Conservation (phyloP, 2,329 filamentous ascomycete genomes). For the Escovopsis weberi region DNA sequence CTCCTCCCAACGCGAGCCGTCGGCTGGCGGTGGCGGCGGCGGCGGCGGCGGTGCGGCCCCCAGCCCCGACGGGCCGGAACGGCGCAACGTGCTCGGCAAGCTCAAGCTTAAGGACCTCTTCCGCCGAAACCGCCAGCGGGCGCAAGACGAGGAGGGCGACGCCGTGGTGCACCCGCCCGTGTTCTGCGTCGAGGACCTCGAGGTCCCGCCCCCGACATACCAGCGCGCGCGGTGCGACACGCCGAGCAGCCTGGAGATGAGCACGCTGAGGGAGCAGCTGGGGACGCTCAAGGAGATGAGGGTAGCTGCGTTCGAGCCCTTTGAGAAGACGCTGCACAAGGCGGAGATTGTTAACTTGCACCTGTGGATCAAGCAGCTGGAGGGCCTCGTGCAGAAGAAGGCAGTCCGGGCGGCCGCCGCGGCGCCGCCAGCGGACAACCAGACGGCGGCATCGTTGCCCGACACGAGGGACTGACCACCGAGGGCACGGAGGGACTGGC, state of each 20-base stretch:
- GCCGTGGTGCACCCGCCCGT: constrained; percentile 3
- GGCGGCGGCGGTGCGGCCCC: constrained; percentile 9
- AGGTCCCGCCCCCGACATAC: constrained; percentile 7
- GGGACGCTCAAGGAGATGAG: constrained; percentile 1
- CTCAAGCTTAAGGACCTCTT: background rate
- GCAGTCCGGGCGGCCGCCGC: background rate
- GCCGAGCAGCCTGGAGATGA: constrained; percentile 1
- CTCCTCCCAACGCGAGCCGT: constrained; percentile 2
- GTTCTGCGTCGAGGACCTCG: constrained; percentile 5
- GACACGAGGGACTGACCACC: too few species aligned
- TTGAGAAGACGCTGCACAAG: constrained; percentile 3
- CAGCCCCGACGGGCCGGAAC: constrained; percentile 9
- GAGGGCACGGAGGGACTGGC: too few species aligned
- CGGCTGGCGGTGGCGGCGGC: constrained; percentile 11
- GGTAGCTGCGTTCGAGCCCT: background rate
- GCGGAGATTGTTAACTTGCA: constrained; percentile 5
- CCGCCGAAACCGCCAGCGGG: background rate
- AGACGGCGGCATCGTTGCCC: too few species aligned
- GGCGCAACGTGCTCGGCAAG: constrained; percentile 5
- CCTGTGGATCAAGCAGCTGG: constrained; percentile 7
- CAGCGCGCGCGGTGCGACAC: background rate
- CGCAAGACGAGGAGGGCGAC: background rate
- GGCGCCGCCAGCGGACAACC: background rate
- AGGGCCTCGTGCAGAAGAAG: background rate
- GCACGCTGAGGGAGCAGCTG: background rate